Conservation (phyloP, 2,329 filamentous ascomycete species). For the Neurospora sp. region DNA sequence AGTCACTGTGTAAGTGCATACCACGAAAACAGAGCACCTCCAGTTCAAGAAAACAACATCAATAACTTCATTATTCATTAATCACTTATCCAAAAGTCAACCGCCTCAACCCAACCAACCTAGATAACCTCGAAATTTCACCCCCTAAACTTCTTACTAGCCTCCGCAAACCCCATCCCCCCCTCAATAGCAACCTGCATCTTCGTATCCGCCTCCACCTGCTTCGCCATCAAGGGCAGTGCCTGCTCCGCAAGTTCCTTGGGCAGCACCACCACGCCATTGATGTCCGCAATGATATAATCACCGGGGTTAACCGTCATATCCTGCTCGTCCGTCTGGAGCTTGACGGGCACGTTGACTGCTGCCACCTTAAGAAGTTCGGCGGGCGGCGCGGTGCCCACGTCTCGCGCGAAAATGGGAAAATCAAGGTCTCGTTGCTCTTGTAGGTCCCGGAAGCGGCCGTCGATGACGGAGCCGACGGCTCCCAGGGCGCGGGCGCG, state of each 20-base stretch:
- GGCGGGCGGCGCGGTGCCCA: constrained; percentile 34
- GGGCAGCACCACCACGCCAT: constrained; percentile 35
- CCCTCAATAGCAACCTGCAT: constrained; percentile 30
- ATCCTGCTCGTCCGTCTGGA: constrained; percentile 29
- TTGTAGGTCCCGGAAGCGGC: constrained; percentile 40
- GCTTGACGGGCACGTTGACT: constrained; percentile 30
- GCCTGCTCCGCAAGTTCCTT: constrained; percentile 28
- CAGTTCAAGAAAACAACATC: background rate
- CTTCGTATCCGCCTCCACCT: constrained; percentile 32
- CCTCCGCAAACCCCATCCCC: constrained; percentile 34
- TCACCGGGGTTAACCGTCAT: constrained; percentile 32
- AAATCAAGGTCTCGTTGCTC: constrained; percentile 40
- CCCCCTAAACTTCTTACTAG: constrained; percentile 31
- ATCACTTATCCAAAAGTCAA: background rate
- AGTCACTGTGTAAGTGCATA: background rate
- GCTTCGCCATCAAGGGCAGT: constrained; percentile 30
- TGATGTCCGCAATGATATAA: constrained; percentile 35
- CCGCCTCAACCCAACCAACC: background rate
- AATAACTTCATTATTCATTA: background rate
- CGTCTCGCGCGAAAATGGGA: constrained; percentile 34
- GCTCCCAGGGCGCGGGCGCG: constrained; percentile 35
- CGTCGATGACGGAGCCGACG: constrained; percentile 41
- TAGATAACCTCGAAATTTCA: constrained; percentile 3
- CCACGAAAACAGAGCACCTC: background rate
- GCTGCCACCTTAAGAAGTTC: constrained; percentile 32